Percentiles rank a stretch among this genome's conserved stretches.
Conservation (phyloP, 306 rosid species). For the Vigna trinervia region DNA sequence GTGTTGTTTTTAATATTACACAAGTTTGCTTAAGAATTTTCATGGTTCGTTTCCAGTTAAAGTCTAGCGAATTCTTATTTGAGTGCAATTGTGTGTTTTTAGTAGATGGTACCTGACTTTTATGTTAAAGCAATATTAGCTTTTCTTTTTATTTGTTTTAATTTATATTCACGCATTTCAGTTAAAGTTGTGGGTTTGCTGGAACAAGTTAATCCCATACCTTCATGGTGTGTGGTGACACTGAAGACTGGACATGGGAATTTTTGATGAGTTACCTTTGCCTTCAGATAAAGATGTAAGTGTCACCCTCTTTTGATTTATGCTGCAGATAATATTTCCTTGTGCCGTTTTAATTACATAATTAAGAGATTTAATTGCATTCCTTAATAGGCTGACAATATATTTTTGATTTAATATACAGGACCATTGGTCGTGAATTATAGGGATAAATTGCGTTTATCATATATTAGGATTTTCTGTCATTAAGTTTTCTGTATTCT, state of each 20-base stretch:
- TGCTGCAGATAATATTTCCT: too few species aligned
- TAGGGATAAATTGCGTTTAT: too few species aligned
- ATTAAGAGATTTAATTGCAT: too few species aligned
- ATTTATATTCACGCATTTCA: slow-evolving; percentile 41
- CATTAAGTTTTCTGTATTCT: too few species aligned
- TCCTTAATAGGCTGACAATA: too few species aligned
- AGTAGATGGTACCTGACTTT: not conserved
- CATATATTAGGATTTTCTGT: too few species aligned
- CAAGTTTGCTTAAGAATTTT: slow-evolving; percentile 13
- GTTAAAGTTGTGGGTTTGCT: slow-evolving; percentile 44
- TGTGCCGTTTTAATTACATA: too few species aligned
- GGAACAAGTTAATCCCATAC: slow-evolving; percentile 50
- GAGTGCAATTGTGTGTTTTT: slow-evolving; percentile 27
- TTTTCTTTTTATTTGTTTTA: not conserved
- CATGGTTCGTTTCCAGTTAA: slow-evolving; percentile 24
- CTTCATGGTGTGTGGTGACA: slow-evolving; percentile 51
- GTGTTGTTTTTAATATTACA: not conserved
- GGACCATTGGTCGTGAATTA: too few species aligned
- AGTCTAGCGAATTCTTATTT: slow-evolving; percentile 23
- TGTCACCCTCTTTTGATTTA: too few species aligned
- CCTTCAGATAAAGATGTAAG: slow-evolving; percentile 80
- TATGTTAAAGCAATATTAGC: not conserved
- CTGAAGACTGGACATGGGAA: slow-evolving; percentile 71
- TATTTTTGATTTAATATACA: too few species aligned
- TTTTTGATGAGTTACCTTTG: slow-evolving; percentile 90